Conservation (phyloP, 139 green algal genomes). For the Dunaliella sp. region DNA sequence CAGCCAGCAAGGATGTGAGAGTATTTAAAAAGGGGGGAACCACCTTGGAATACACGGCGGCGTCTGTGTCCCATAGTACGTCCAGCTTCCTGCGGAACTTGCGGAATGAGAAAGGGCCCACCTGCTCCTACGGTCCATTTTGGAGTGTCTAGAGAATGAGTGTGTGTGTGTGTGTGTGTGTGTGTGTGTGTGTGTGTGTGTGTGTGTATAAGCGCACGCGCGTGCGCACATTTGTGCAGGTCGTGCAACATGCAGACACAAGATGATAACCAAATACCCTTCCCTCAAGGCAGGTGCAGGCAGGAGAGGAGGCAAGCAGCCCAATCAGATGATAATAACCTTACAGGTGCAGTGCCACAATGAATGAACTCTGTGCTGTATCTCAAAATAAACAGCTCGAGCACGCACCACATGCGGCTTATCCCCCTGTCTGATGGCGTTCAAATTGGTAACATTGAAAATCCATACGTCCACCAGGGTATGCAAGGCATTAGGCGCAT, state of each 20-base stretch:
- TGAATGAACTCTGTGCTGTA: background rate
- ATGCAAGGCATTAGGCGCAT: background rate
- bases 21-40: background rate
- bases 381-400: too few relatives aligned
- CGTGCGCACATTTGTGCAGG: too few relatives aligned
- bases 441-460: slow-evolving; percentile 21
- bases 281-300: too few relatives aligned
- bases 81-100: slow-evolving; percentile 23
- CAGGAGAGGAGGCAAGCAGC: background rate
- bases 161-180: too few relatives aligned
- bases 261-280: too few relatives aligned
- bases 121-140: slow-evolving; percentile 7
- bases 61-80: slow-evolving; percentile 20
- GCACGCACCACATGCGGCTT: slow-evolving; percentile 18
- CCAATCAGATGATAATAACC: background rate
- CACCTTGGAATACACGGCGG: slow-evolving; percentile 26
- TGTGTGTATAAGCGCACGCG: too few relatives aligned
- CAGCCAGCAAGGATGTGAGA: background rate
- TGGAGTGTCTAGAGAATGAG: too few relatives aligned
- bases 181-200: too few relatives aligned
- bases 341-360: background rate
- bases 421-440: background rate
- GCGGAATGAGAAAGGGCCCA: slow-evolving; percentile 28
- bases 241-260: too few relatives aligned
- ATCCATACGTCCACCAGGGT: slow-evolving; percentile 8